Evolutionary conservation across 768 basidiomycete genomes (phyloP), one percentile per base, ranked within the genome.

Genomic region (Mycena metata): DNA sequence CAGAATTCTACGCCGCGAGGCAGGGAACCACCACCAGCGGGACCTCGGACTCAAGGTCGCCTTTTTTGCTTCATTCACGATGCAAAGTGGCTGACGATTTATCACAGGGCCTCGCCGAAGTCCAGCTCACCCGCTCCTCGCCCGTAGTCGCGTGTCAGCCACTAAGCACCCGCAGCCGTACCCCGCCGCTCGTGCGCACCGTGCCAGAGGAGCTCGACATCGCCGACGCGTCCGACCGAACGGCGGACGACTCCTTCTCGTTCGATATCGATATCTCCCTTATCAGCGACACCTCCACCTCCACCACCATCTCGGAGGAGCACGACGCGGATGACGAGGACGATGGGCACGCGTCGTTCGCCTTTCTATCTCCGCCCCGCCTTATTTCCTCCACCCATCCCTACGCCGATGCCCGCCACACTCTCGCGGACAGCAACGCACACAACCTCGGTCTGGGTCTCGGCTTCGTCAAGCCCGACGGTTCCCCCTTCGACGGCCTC

Each of bases 401-500:
- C 30, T 30, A 30, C 30, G 30, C 30, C 30, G 6, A 30, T 30
- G 30, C 3, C 30, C 30, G 6, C 30, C 30, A 30, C 30, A n/a
- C n/a, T n/a, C n/a, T n/a, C n/a, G 30, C 30, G 30, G 30, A 30
- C 30, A 30, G 30, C 30, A 30, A 30, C 30, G 30, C 30, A 3
- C 30, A 30, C 30, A 30, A 30, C 30, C 30, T 30, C 30, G 39
- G 39, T 11, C 15, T 71, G 41, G 70, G 70, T 19, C 26, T 71
- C 36, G 66, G 63, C 2, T 58, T 71, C 52, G 65, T 64, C 66
- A 71, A 65, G 7, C n/a, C 66, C 6, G 59, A 68, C 55, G 70
- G 70, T 23, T 33, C 70, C 21, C 36, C 62, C 6, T 71, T 71
- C 47, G 70, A 71, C 55, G 70, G 70, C 26, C 60, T 65, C 58